These are phyloP conservation scores for Metarhizium robertsii DNA, from an alignment of 2,329 filamentous ascomycete genomes.

Conservation along the genomic window DNA sequence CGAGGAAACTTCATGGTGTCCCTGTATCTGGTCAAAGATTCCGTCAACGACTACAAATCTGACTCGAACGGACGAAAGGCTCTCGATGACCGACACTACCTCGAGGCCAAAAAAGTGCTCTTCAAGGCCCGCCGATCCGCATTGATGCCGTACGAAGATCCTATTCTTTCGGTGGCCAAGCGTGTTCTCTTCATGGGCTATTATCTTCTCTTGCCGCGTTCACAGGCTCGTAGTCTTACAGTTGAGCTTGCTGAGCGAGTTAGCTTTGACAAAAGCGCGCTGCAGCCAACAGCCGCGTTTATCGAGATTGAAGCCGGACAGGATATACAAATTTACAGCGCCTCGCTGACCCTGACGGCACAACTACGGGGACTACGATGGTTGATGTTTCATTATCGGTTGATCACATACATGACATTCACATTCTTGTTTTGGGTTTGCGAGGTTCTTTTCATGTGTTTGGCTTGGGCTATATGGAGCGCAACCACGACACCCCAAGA, in stretches of 20 bases:
- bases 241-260: slow-evolving; percentile 68
- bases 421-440: slow-evolving; percentile 66
- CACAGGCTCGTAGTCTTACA: slow-evolving; percentile 53
- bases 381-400: slow-evolving; percentile 77
- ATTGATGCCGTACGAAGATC: slow-evolving; percentile 71
- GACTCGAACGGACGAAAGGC: neutral
- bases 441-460: slow-evolving; percentile 57
- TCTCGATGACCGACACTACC: slow-evolving; percentile 19
- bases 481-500: slow-evolving; percentile 20
- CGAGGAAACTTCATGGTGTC: slow-evolving; percentile 94
- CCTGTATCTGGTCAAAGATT: slow-evolving; percentile 52
- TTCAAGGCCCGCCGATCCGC: slow-evolving; percentile 63
- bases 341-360: slow-evolving; percentile 60
- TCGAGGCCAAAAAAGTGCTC: slow-evolving; percentile 33
- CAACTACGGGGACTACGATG: slow-evolving; percentile 68
- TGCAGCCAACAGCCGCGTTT: slow-evolving; percentile 36
- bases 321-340: slow-evolving; percentile 67
- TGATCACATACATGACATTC: slow-evolving; percentile 60
- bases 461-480: slow-evolving; percentile 53
- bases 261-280: slow-evolving; percentile 42
- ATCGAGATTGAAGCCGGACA: slow-evolving; percentile 61
- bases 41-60: neutral
- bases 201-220: slow-evolving; percentile 56
- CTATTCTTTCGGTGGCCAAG: slow-evolving; percentile 52
- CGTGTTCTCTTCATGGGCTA: slow-evolving; percentile 56